These are phyloP conservation scores for Platanthera guangdongensis DNA, from an alignment of 106 monocot genomes.

Conservation along the genomic window DNA sequence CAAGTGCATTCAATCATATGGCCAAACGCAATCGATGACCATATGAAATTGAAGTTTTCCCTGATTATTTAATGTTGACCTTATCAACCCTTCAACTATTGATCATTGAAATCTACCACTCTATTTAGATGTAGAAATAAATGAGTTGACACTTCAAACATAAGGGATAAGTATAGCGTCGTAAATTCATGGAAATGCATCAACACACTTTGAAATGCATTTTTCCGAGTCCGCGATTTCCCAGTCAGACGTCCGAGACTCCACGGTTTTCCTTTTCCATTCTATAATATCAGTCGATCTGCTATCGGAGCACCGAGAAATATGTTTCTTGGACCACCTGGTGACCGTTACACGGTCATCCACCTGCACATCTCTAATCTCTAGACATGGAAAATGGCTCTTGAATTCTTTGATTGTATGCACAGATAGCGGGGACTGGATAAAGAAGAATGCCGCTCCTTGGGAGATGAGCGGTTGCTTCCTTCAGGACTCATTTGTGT, in stretches of 20 bases:
- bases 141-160: not conserved
- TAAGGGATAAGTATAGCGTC: not conserved
- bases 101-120: not conserved
- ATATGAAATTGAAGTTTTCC: too few relatives aligned
- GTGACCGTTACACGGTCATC: constrained; percentile 85
- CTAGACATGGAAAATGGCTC: constrained; percentile 44
- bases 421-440: constrained; percentile 24
- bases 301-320: constrained; percentile 43
- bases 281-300: constrained; percentile 50
- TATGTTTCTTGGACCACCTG: constrained; percentile 83
- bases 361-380: constrained; percentile 85
- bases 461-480: constrained; percentile 58
- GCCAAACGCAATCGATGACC: too few relatives aligned
- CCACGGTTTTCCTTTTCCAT: constrained; percentile 62
- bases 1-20: too few relatives aligned
- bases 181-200: not conserved
- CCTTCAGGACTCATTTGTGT: constrained; percentile 87
- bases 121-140: not conserved
- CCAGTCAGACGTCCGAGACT: constrained; percentile 27
- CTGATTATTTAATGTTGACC: too few relatives aligned
- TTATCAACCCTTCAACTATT: too few relatives aligned
- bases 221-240: constrained; percentile 41
- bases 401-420: constrained; percentile 39
- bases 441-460: constrained; percentile 21
- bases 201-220: constrained; percentile 53